Evolutionary conservation across 2,329 filamentous ascomycete genomes (phyloP).

Genomic region (Fusarium sp.): DNA sequence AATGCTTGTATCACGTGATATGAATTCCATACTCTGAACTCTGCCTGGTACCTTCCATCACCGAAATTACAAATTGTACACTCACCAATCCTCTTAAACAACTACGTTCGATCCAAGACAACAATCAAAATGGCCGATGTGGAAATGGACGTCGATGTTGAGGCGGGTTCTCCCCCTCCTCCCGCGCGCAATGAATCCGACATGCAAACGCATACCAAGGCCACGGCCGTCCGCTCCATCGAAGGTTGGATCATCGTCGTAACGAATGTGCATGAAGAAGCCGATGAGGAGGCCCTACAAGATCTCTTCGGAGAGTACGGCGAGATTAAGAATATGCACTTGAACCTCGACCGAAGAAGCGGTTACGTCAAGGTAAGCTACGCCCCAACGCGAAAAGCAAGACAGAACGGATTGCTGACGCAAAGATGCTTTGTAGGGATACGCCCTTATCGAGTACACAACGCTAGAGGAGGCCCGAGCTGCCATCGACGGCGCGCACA

Average conservation of each 20-base stretch:
- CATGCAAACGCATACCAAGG: slow-evolving; percentile 79
- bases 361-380: slow-evolving; percentile 83
- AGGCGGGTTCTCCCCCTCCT: slow-evolving; percentile 54
- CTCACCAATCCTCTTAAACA: background rate
- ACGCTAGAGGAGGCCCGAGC: slow-evolving; percentile 82
- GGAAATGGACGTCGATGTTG: slow-evolving; percentile 70
- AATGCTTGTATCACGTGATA: slow-evolving; percentile 30
- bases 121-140: slow-evolving; percentile 61
- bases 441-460: slow-evolving; percentile 86
- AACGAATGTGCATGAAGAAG: slow-evolving; percentile 89
- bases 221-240: slow-evolving; percentile 85
- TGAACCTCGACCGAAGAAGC: slow-evolving; percentile 84
- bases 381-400: background rate
- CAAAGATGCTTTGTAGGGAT: slow-evolving; percentile 67
- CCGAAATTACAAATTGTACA: slow-evolving; percentile 3
- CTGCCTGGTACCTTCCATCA: slow-evolving; percentile 5
- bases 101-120: background rate
- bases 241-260: slow-evolving; percentile 91
- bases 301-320: slow-evolving; percentile 87
- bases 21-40: slow-evolving; percentile 18
- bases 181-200: slow-evolving; percentile 67
- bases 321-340: slow-evolving; percentile 87
- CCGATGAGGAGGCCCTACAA: slow-evolving; percentile 83
- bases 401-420: background rate
- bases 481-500: slow-evolving; percentile 84